Evolutionary conservation across 2,329 filamentous ascomycete genomes (phyloP).

Genomic region (Periconia sp.): DNA sequence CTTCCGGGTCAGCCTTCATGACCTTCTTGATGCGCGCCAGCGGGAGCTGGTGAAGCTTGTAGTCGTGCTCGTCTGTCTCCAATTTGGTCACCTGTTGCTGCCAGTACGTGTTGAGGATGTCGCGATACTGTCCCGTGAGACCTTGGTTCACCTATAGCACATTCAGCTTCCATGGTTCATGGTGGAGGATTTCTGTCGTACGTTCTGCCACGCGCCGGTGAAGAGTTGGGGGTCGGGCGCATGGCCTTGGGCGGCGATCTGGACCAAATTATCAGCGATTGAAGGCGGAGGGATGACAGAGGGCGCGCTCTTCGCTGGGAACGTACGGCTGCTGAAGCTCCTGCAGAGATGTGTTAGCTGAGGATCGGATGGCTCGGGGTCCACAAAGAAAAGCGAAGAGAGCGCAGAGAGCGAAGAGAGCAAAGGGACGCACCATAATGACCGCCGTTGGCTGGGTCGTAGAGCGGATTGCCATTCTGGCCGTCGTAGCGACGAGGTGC

Average conservation of each 20-base stretch:
- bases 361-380: conserved; percentile 6
- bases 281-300: conserved; percentile 12
- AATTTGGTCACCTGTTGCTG: conserved; percentile 97
- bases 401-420: conserved; percentile 3
- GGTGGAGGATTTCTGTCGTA: conserved; percentile 46
- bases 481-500: conserved; percentile 56
- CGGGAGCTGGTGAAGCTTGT: conserved; percentile 96
- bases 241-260: conserved; percentile 87
- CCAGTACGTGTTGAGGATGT: conserved; percentile 99
- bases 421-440: conserved; percentile 57
- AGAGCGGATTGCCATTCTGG: conserved; percentile 55
- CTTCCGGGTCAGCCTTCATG: conserved; percentile 99
- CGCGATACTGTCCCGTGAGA: conserved; percentile 87
- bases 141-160: conserved; percentile 84
- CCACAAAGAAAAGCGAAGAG: too few species aligned
- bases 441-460: conserved; percentile 54
- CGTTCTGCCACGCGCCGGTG: conserved; percentile 94
- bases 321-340: conserved; percentile 72
- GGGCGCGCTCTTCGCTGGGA: conserved; percentile 23
- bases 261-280: conserved; percentile 47
- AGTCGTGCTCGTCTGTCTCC: conserved; percentile 94
- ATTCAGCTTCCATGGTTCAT: conserved; percentile 25
- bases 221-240: conserved; percentile 90
- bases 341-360: conserved; percentile 49
- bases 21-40: conserved; percentile 99